Evolutionary conservation across 768 basidiomycete genomes (phyloP), one percentile per base, ranked within the genome.

Genomic region (Boletus coccyginus): DNA sequence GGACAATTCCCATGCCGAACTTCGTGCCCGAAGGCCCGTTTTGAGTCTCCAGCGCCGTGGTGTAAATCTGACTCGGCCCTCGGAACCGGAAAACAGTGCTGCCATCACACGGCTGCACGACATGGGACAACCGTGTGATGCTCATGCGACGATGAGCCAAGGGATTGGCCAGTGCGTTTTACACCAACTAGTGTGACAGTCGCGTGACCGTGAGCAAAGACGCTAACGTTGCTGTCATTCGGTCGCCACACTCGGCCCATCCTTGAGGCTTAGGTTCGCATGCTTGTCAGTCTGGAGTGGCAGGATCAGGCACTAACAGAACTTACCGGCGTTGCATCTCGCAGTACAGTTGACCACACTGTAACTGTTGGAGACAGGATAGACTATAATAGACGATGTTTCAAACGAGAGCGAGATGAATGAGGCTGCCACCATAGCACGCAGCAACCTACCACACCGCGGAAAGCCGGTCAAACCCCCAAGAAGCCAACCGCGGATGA

Each of bases 401-500:
- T 53, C 57, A 52, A 43, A 53, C 19, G 32, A 58, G 52, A n/a
- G 36, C 46, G 40, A 55, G 48, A 44, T 41, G 29, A 47, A 46
- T 17, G 55, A 45, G 43, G 32, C 35, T n/a, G 35, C 44, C 31
- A 24, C 29, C 38, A 32, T 16, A 36, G 32, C 39, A 50, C 33
- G 45, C 56, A 57, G 21, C 32, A 52, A 19, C 56, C 24, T 19
- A 51, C 42, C 39, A 43, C 43, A 54, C 68, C 67, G 60, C 66
- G 67, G 66, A 68, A 40, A 53, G 52, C 63, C 62, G 62, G 58
- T 50, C 24, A 60, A 56, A 50, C 33, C 47, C 63, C 57, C 62
- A 60, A 57, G 61, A 66, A 57, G 46, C 46, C 32, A 46, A 45
- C 47, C 35, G 38, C 19, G 33, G 51, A 41, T 46, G 57, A 56